Evolutionary conservation across 768 basidiomycete species (phyloP), one percentile per base, ranked within the genome.

Genomic region (Clitopilus hobsonii): DNA sequence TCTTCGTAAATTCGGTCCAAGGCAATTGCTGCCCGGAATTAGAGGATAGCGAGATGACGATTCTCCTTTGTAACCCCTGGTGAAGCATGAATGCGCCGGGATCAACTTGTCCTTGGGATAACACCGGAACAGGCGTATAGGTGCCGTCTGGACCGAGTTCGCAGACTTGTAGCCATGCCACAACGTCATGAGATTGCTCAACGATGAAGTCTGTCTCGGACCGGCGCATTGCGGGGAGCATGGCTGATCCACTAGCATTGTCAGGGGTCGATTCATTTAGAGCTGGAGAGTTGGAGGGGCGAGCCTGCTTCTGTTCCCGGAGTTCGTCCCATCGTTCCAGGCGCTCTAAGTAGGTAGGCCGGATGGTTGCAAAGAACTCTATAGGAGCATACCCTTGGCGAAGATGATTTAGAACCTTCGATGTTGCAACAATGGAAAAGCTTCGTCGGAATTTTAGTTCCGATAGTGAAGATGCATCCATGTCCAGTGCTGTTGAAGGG

Each of bases 281-380:
- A n/a, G 70, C 68, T 26, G 66, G 58, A 20, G 72, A 57, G 53
- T 67, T 70, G 47, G 72, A 65, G 38, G 75, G 68, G 58, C 71
- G 72, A 63, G 65, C 73, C 56, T 74, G 71, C 59, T 83, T 82
- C 49, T 88, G 83, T 59, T 98, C 94, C 28, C 94, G 84, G 76
- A 91, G 79, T 65, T 94, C 90, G 65, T 98, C 96, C 94, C 94
- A 97, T 54, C 89, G 82, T 64, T 94, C 93, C 70, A 98, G 74
- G 5, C 93, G 83, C 58, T 92, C 89, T 61, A 98, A 68, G 69
- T 96, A 98, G 14, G 86, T 88, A 13, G 91, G 82, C 50, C 83
- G 85, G 56, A 88, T 76, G 6, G 85, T 78, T 13, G 91, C 96
- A 61, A 95, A 98, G 68, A 98, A 89, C 63, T 97, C 92, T 63